Percentiles rank a stretch among this genome's conserved stretches.
These are phyloP conservation scores for Agaricus blazei DNA, from an alignment of 768 basidiomycete genomes.

Conservation along the genomic window DNA sequence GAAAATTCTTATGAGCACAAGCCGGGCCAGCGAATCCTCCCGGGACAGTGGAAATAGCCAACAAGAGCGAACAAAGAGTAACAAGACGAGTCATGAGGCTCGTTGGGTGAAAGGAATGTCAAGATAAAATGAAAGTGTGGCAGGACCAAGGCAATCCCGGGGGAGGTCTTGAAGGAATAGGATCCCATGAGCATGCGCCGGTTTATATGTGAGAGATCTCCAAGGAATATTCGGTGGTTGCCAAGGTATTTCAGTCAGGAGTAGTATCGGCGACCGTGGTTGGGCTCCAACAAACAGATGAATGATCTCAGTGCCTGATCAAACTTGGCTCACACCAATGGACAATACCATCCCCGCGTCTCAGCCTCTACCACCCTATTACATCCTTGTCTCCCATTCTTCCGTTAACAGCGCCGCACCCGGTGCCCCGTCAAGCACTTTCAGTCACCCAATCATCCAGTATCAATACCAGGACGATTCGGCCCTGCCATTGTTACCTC, in stretches of 20 bases:
- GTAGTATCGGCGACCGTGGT: not conserved
- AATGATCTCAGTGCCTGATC: not conserved
- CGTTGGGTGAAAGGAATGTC: conserved; percentile 19
- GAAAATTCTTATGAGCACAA: conserved; percentile 33
- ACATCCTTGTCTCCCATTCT: conserved; percentile 62
- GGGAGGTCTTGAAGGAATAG: not conserved
- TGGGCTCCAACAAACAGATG: conserved; percentile 5
- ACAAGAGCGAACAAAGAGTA: conserved; percentile 26
- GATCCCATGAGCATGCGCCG: not conserved
- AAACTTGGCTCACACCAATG: not conserved
- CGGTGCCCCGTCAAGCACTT: conserved; percentile 35
- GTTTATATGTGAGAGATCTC: not conserved
- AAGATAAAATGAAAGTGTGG: conserved; percentile 10
- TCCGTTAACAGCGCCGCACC: conserved; percentile 31
- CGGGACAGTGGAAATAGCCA: conserved; percentile 40
- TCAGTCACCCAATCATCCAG: conserved; percentile 69
- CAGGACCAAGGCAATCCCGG: conserved; percentile 2
- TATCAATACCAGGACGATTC: conserved; percentile 83
- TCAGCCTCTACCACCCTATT: conserved; percentile 47
- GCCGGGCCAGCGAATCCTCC: conserved; percentile 36
- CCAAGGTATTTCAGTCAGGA: not conserved
- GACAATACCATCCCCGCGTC: not conserved
- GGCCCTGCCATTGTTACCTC: conserved; percentile 59
- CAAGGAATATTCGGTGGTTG: conserved; percentile 1
- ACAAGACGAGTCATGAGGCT: conserved; percentile 32